These are phyloP conservation scores for Ceratocystis ficicola DNA, from an alignment of 2,329 filamentous ascomycete genomes.

Conservation along the genomic window DNA sequence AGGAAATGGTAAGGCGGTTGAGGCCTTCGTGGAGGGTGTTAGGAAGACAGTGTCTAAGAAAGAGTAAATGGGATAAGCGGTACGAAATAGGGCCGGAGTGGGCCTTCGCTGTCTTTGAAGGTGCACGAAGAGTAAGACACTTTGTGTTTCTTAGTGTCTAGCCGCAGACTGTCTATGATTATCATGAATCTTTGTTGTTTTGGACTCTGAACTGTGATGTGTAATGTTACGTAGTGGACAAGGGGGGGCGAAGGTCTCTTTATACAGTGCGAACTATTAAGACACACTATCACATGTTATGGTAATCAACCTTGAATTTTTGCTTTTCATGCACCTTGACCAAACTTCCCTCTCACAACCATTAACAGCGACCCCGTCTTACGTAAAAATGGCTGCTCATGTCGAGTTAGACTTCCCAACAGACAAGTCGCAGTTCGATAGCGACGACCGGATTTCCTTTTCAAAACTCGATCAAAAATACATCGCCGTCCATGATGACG, in stretches of 20 bases:
- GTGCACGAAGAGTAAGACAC: neutral
- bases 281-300: neutral
- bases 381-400: constrained; percentile 13
- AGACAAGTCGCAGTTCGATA: constrained; percentile 56
- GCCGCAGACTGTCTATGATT: neutral
- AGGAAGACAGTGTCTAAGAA: constrained; percentile 52
- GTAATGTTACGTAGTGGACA: neutral
- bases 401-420: constrained; percentile 37
- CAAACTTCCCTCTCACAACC: neutral
- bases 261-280: neutral
- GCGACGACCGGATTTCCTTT: constrained; percentile 73
- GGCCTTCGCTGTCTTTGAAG: neutral
- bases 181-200: neutral
- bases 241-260: neutral
- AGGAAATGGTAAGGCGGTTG: constrained; percentile 76
- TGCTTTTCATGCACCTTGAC: neutral
- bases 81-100: neutral
- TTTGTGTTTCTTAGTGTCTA: neutral
- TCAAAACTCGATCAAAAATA: constrained; percentile 73
- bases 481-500: constrained; percentile 72
- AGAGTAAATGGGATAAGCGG: constrained; percentile 1
- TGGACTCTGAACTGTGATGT: neutral
- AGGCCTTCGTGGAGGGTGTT: constrained; percentile 82
- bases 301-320: neutral
- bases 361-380: neutral